A percentile compares a stretch with the other conserved stretches of the same genome.
Conservation (phyloP, 2,329 filamentous ascomycete species). For the Verticillium nubilum region DNA sequence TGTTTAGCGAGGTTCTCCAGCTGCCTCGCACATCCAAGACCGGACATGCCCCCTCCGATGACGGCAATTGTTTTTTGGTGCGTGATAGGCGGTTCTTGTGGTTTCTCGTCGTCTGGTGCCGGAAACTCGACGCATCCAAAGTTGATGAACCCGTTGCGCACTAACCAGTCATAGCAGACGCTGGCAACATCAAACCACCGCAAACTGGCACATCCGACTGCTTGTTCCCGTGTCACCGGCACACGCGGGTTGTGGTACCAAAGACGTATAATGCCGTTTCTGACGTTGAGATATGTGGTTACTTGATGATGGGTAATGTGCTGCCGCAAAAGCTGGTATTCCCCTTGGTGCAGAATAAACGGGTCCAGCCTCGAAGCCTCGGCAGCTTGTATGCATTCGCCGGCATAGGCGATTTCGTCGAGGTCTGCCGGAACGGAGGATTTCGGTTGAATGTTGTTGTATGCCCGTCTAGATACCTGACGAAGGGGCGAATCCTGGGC, state of each 20-base stretch:
- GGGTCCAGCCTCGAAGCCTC: constrained; percentile 86
- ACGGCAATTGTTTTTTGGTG: constrained; percentile 73
- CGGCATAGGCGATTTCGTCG: constrained; percentile 72
- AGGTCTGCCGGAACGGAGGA: constrained; percentile 79
- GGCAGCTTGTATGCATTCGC: constrained; percentile 83
- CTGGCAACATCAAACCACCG: constrained; percentile 87
- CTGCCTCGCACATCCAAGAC: constrained; percentile 86
- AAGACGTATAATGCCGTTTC: constrained; percentile 85
- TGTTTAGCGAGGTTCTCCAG: constrained; percentile 81
- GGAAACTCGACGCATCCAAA: constrained; percentile 84
- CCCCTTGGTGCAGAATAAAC: constrained; percentile 78
- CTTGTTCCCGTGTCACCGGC: constrained; percentile 76
- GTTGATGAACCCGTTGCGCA: constrained; percentile 91
- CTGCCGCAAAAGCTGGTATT: constrained; percentile 73
- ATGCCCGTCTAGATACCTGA: constrained; percentile 29
- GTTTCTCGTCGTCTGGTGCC: constrained; percentile 13
- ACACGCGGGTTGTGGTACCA: constrained; percentile 86
- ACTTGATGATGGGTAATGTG: constrained; percentile 86
- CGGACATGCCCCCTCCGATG: constrained; percentile 91
- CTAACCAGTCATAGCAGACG: constrained; percentile 87
- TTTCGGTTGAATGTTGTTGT: constrained; percentile 64
- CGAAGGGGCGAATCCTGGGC: constrained; percentile 9
- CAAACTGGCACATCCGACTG: constrained; percentile 74
- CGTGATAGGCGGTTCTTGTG: constrained; percentile 1
- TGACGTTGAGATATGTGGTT: constrained; percentile 91